Evolutionary conservation across 495 filamentous ascomycete genomes (phyloP).

Genomic region (Filosporella fistucella): DNA sequence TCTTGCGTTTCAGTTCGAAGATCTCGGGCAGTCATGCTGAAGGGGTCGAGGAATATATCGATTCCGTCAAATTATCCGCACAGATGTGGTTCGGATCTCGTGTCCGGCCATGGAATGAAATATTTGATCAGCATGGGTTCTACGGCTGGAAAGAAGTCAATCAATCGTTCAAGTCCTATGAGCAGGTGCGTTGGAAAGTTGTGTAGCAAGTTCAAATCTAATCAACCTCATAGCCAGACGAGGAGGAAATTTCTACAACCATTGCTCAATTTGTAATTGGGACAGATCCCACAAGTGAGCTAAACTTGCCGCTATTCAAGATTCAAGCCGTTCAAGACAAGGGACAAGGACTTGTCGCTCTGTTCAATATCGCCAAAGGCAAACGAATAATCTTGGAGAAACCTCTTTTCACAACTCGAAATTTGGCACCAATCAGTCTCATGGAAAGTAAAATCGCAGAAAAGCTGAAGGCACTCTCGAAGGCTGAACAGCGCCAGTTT

Average conservation of each 20-base stretch:
- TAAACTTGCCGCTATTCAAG: conserved; percentile 20
- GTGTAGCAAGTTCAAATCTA: neutral
- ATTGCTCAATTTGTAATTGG: conserved; percentile 15
- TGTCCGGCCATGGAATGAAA: conserved; percentile 14
- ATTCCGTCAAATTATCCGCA: conserved; percentile 10
- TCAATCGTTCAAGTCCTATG: conserved; percentile 15
- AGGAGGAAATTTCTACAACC: conserved; percentile 12
- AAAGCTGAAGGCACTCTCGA: conserved; percentile 30
- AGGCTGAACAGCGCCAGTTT: conserved; percentile 34
- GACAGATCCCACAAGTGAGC: conserved; percentile 11
- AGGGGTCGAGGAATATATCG: conserved; percentile 11
- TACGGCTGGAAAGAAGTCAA: conserved; percentile 18
- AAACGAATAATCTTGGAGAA: conserved; percentile 34
- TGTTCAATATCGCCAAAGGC: conserved; percentile 30
- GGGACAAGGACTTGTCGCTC: conserved; percentile 33
- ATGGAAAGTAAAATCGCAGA: conserved; percentile 26
- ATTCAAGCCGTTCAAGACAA: conserved; percentile 31
- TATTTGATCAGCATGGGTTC: conserved; percentile 5
- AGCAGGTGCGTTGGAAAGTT: conserved; percentile 12
- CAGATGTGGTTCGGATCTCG: conserved; percentile 15
- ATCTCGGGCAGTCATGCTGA: conserved; percentile 21
- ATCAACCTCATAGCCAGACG: conserved; percentile 10
- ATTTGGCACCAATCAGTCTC: conserved; percentile 14
- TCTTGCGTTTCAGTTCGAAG: conserved; percentile 30
- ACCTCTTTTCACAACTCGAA: conserved; percentile 29